A percentile compares a stretch with the other conserved stretches of the same genome.
Evolutionary conservation across 2,329 filamentous ascomycete species (phyloP).

Genomic region (Penicillium sp.): DNA sequence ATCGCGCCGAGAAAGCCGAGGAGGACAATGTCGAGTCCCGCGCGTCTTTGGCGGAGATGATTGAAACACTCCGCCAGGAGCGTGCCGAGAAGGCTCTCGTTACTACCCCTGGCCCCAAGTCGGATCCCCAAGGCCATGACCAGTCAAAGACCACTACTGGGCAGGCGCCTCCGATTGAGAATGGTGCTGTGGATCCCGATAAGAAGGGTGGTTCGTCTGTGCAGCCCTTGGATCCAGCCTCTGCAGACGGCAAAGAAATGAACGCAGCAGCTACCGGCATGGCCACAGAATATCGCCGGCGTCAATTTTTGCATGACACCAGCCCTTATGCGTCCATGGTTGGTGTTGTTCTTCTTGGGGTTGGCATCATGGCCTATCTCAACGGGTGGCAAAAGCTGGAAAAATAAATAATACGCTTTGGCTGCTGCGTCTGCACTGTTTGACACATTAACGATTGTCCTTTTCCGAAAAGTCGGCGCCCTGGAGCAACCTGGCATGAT

Average conservation of each 20-base stretch:
- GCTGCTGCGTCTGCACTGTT: slow-evolving; percentile 2
- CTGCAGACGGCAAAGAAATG: slow-evolving; percentile 45
- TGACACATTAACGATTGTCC: slow-evolving; percentile 12
- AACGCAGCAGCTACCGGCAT: slow-evolving; percentile 45
- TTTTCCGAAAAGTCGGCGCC: slow-evolving; percentile 16
- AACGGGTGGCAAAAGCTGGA: slow-evolving; percentile 73
- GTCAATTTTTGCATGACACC: slow-evolving; percentile 51
- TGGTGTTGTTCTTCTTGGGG: slow-evolving; percentile 76
- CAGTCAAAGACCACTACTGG: slow-evolving; percentile 8
- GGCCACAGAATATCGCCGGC: slow-evolving; percentile 37
- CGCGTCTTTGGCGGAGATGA: slow-evolving; percentile 82
- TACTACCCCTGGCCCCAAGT: slow-evolving; percentile 25
- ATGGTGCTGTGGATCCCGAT: slow-evolving; percentile 12
- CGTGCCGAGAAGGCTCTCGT: slow-evolving; percentile 54
- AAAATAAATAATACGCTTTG: slow-evolving; percentile 33
- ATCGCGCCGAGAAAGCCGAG: slow-evolving; percentile 78
- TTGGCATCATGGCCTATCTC: slow-evolving; percentile 82
- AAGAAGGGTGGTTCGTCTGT: slow-evolving; percentile 15
- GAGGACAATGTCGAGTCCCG: slow-evolving; percentile 70
- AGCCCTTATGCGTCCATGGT: slow-evolving; percentile 80
- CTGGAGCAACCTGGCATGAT: slow-evolving; percentile 17
- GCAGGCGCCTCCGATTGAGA: not conserved
- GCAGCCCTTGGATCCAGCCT: slow-evolving; percentile 49
- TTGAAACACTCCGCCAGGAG: slow-evolving; percentile 74
- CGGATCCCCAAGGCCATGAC: slow-evolving; percentile 8